Evolutionary conservation across 2,329 filamentous ascomycete species (phyloP).

Genomic region (Didymellaceae sp.): DNA sequence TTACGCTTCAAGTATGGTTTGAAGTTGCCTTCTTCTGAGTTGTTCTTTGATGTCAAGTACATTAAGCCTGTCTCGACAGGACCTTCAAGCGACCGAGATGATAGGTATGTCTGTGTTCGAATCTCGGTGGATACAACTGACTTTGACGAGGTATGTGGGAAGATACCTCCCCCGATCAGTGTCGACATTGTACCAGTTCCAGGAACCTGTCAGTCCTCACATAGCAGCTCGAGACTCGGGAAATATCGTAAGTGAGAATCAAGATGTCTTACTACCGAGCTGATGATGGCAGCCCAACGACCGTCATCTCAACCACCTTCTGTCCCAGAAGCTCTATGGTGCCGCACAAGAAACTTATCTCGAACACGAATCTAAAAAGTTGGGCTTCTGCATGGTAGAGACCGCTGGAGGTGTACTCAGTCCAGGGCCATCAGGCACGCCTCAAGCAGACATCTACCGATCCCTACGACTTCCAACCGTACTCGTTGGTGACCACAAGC

Average conservation of each 20-base stretch:
- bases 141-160: conserved; percentile 63
- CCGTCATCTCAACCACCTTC: conserved; percentile 27
- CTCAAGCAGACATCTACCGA: conserved; percentile 79
- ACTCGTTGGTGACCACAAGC: conserved; percentile 74
- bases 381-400: conserved; percentile 68
- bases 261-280: conserved; percentile 1
- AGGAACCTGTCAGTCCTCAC: conserved; percentile 78
- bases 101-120: conserved; percentile 58
- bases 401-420: conserved; percentile 85
- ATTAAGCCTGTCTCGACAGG: conserved; percentile 86
- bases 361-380: conserved; percentile 3
- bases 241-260: conserved; percentile 26
- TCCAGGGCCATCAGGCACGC: conserved; percentile 75
- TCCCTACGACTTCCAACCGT: conserved; percentile 75
- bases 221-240: conserved; percentile 62
- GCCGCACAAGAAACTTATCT: conserved; percentile 17
- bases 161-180: conserved; percentile 64
- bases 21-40: conserved; percentile 21
- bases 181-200: conserved; percentile 72
- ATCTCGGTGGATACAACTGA: not conserved
- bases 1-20: conserved; percentile 54
- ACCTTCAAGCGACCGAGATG: conserved; percentile 71
- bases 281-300: conserved; percentile 29
- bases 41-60: conserved; percentile 66
- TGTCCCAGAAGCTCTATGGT: conserved; percentile 25